Percentiles rank a stretch among this genome's conserved stretches.
Evolutionary conservation across 2,329 filamentous ascomycete species (phyloP).

Genomic region (Whalleya microplaca): DNA sequence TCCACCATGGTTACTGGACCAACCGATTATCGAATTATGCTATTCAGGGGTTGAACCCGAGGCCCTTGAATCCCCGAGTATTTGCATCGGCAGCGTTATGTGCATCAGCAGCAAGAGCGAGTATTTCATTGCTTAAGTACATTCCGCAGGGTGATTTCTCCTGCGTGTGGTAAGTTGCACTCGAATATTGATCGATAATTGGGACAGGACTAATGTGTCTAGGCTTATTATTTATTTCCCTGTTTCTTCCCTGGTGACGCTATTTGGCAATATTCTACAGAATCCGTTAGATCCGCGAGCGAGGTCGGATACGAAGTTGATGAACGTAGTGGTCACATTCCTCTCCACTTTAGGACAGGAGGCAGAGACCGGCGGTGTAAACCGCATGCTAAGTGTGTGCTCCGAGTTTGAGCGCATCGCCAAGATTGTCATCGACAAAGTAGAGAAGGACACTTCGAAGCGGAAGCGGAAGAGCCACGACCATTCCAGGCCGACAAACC

Average conservation of each 20-base stretch:
- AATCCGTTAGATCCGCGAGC: constrained; percentile 90
- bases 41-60: constrained; percentile 88
- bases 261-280: constrained; percentile 96
- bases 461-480: constrained; percentile 83
- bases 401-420: constrained; percentile 97
- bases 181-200: not conserved
- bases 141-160: constrained; percentile 93
- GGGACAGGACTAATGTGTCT: constrained; percentile 34
- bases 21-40: constrained; percentile 93
- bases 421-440: constrained; percentile 85
- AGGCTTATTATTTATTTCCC: constrained; percentile 96
- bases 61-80: constrained; percentile 88
- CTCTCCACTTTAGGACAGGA: constrained; percentile 87
- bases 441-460: constrained; percentile 80
- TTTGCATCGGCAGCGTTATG: constrained; percentile 93
- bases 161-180: constrained; percentile 79
- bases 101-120: constrained; percentile 88
- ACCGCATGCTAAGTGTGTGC: constrained; percentile 91
- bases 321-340: constrained; percentile 93
- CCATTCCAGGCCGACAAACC: constrained; percentile 27
- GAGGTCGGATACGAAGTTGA: constrained; percentile 84
- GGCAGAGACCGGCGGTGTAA: constrained; percentile 86
- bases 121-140: constrained; percentile 92
- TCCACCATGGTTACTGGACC: constrained; percentile 98
- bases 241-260: constrained; percentile 88